Evolutionary conservation across 148 eudicot genomes (phyloP).

Genomic region (Chenopodium album): DNA sequence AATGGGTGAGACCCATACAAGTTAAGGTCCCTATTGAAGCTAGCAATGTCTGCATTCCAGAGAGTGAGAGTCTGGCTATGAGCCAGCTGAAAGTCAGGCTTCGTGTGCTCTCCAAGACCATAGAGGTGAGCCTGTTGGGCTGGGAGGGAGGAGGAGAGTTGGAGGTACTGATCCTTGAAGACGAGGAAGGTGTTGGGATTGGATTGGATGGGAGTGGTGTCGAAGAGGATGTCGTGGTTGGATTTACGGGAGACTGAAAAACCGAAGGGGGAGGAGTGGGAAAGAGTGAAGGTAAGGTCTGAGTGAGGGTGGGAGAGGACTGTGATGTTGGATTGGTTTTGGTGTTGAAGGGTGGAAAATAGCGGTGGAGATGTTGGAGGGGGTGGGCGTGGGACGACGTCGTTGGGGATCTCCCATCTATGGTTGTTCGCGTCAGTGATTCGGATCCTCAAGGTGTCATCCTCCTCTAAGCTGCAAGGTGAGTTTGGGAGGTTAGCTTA

Average conservation of each 20-base stretch:
- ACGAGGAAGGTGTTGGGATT: slow-evolving; percentile 29
- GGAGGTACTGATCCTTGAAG: slow-evolving; percentile 50
- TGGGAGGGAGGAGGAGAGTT: slow-evolving; percentile 43
- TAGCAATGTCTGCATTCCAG: slow-evolving; percentile 49
- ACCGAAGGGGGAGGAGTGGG: slow-evolving; percentile 58
- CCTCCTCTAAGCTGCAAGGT: slow-evolving; percentile 37
- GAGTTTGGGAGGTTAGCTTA: neutral
- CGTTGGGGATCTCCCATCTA: slow-evolving; percentile 47
- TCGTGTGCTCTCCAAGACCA: slow-evolving; percentile 56
- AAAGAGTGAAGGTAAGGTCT: slow-evolving; percentile 67
- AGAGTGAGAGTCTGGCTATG: slow-evolving; percentile 45
- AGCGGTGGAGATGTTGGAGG: slow-evolving; percentile 15
- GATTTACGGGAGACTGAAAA: slow-evolving; percentile 64
- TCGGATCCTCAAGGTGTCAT: slow-evolving; percentile 37
- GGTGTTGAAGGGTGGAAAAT: slow-evolving; percentile 15
- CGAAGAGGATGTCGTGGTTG: slow-evolving; percentile 49
- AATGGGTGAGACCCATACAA: slow-evolving; percentile 57
- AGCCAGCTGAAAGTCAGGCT: slow-evolving; percentile 35
- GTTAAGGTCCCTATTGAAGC: slow-evolving; percentile 34
- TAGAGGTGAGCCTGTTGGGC: slow-evolving; percentile 35
- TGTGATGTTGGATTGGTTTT: slow-evolving; percentile 10
- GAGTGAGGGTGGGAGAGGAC: slow-evolving; percentile 38
- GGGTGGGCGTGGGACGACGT: slow-evolving; percentile 25
- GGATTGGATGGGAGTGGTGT: slow-evolving; percentile 26
- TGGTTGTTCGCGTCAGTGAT: slow-evolving; percentile 41